Evolutionary conservation across 495 filamentous ascomycete species (phyloP).

Genomic region (Penicillium flavigenum): DNA sequence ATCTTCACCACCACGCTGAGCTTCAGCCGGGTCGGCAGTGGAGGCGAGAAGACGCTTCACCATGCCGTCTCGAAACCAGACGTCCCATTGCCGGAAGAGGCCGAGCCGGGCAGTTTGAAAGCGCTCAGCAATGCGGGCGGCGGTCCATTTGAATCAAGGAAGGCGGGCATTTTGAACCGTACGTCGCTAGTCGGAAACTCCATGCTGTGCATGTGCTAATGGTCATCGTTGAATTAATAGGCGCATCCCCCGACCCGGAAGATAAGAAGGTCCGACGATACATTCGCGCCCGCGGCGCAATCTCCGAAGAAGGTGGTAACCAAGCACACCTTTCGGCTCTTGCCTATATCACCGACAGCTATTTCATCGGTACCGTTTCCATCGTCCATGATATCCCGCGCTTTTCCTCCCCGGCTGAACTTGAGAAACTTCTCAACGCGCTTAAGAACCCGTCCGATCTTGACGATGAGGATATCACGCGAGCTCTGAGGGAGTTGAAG

Average conservation of each 20-base stretch:
- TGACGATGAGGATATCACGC: constrained; percentile 44
- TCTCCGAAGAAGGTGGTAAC: constrained; percentile 69
- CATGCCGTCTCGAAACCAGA: constrained; percentile 38
- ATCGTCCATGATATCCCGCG: constrained; percentile 73
- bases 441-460: constrained; percentile 50
- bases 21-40: constrained; percentile 72
- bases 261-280: constrained; percentile 73
- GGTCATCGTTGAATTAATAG: constrained; percentile 21
- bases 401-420: constrained; percentile 46
- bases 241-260: constrained; percentile 50
- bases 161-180: constrained; percentile 47
- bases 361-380: constrained; percentile 86
- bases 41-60: constrained; percentile 58
- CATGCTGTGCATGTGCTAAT: neutral
- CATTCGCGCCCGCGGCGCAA: constrained; percentile 71
- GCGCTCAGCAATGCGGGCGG: constrained; percentile 33
- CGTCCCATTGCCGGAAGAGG: constrained; percentile 28
- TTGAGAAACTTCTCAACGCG: constrained; percentile 39
- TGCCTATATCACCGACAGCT: constrained; percentile 88
- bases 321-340: constrained; percentile 80
- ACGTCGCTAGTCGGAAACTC: constrained; percentile 16
- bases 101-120: constrained; percentile 21
- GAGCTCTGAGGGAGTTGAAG: constrained; percentile 42
- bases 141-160: constrained; percentile 45
- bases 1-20: constrained; percentile 95